These are phyloP conservation scores for Gossypium stocksii DNA, from an alignment of 345 rosid genomes.

Conservation along the genomic window DNA sequence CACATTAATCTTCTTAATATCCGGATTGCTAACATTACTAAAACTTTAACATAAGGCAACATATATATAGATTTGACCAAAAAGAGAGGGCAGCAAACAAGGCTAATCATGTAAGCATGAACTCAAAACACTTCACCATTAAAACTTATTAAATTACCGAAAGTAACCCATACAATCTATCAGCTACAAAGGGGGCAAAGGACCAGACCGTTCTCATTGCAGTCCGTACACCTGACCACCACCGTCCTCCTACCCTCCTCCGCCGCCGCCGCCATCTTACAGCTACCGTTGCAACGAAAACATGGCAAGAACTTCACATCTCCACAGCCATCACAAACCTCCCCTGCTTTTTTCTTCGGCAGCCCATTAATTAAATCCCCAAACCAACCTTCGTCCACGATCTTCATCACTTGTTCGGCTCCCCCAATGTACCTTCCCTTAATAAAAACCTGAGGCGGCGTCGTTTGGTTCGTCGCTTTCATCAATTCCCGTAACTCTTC, in stretches of 20 bases:
- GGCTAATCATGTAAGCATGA: constrained; percentile 7
- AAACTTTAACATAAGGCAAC: background rate
- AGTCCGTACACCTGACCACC: constrained; percentile 57
- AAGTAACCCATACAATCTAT: background rate
- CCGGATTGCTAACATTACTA: background rate
- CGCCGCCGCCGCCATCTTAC: constrained; percentile 36
- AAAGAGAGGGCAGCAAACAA: background rate
- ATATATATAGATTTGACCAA: background rate
- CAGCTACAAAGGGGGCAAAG: constrained; percentile 68
- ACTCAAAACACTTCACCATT: background rate
- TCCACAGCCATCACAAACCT: constrained; percentile 63
- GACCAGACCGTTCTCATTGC: constrained; percentile 89
- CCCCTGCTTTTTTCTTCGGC: constrained; percentile 36
- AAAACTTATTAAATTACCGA: background rate
- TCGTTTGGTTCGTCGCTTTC: constrained; percentile 25
- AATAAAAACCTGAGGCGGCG: constrained; percentile 72
- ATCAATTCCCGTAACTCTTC: constrained; percentile 55
- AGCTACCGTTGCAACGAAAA: constrained; percentile 71
- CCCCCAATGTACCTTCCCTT: constrained; percentile 85
- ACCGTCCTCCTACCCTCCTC: constrained; percentile 26
- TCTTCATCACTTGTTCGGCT: constrained; percentile 61
- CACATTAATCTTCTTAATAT: background rate
- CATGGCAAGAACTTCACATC: constrained; percentile 75
- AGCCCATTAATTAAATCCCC: constrained; percentile 50
- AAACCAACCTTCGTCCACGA: constrained; percentile 66